Evolutionary conservation across 257 asterid species (phyloP).

Genomic region (Verbascum thapsus): DNA sequence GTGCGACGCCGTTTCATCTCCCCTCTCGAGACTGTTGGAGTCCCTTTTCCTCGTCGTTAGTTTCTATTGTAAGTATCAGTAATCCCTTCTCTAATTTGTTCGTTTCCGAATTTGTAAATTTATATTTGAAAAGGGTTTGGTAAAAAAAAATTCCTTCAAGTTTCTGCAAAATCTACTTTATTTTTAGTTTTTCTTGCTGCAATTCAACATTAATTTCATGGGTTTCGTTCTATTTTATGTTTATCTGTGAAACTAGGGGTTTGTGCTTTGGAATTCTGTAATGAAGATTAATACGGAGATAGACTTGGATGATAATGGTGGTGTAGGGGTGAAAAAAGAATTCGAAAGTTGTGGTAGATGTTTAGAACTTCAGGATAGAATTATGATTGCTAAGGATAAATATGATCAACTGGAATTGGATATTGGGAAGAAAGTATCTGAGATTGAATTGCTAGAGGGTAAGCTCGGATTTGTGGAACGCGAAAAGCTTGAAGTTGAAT

Average conservation of each 20-base stretch:
- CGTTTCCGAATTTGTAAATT: neutral
- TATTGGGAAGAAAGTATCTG: constrained; percentile 29
- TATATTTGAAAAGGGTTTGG: neutral
- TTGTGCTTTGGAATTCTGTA: constrained; percentile 19
- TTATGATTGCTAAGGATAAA: constrained; percentile 27
- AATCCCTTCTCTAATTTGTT: neutral
- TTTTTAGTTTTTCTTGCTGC: neutral
- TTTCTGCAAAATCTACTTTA: neutral
- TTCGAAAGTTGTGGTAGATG: constrained; percentile 34
- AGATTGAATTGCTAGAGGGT: constrained; percentile 31
- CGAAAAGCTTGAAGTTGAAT: constrained; percentile 26
- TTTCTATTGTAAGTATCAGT: neutral
- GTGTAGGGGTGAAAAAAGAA: constrained; percentile 20
- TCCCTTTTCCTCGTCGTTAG: neutral
- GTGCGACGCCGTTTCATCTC: constrained; percentile 1
- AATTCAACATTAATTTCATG: neutral
- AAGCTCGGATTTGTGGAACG: constrained; percentile 26
- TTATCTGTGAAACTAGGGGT: constrained; percentile 2
- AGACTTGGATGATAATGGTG: constrained; percentile 20
- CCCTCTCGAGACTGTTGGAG: neutral
- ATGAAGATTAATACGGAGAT: constrained; percentile 24
- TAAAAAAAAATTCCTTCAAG: neutral
- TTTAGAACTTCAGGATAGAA: constrained; percentile 37
- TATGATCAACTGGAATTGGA: constrained; percentile 32
- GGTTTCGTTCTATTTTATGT: neutral